Evolutionary conservation across 2,329 filamentous ascomycete species (phyloP).

Genomic region (Pyricularia pennisetigena): DNA sequence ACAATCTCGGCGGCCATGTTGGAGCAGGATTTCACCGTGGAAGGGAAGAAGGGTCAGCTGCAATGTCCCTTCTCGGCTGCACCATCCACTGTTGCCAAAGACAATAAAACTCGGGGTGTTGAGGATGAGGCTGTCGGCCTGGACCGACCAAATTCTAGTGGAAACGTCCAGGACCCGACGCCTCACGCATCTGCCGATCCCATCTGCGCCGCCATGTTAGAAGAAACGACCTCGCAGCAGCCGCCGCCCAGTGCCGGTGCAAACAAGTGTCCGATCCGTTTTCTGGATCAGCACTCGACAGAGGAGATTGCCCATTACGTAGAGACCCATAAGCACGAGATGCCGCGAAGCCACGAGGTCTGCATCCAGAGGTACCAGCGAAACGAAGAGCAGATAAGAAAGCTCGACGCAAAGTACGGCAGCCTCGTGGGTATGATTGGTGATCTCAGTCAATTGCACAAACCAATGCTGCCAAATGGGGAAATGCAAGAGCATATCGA

Average conservation of each 20-base stretch:
- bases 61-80: constrained; percentile 67
- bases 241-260: constrained; percentile 37
- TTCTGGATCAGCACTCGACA: constrained; percentile 82
- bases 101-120: constrained; percentile 4
- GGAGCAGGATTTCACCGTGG: constrained; percentile 85
- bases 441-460: constrained; percentile 77
- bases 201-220: constrained; percentile 55
- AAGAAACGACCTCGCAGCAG: constrained; percentile 45
- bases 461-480: constrained; percentile 64
- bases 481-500: constrained; percentile 23
- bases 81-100: constrained; percentile 14
- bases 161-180: constrained; percentile 22
- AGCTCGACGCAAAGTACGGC: constrained; percentile 90
- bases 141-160: constrained; percentile 9
- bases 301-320: constrained; percentile 92
- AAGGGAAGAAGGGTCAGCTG: constrained; percentile 69
- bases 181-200: constrained; percentile 45
- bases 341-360: constrained; percentile 86
- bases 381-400: constrained; percentile 74
- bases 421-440: constrained; percentile 91
- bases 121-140: constrained; percentile 11
- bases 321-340: constrained; percentile 88
- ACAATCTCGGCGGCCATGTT: constrained; percentile 52
- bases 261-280: constrained; percentile 82
- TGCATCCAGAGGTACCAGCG: constrained; percentile 85